These are phyloP conservation scores for Neurospora sp. DNA, from an alignment of 495 filamentous ascomycete species.

Conservation along the genomic window DNA sequence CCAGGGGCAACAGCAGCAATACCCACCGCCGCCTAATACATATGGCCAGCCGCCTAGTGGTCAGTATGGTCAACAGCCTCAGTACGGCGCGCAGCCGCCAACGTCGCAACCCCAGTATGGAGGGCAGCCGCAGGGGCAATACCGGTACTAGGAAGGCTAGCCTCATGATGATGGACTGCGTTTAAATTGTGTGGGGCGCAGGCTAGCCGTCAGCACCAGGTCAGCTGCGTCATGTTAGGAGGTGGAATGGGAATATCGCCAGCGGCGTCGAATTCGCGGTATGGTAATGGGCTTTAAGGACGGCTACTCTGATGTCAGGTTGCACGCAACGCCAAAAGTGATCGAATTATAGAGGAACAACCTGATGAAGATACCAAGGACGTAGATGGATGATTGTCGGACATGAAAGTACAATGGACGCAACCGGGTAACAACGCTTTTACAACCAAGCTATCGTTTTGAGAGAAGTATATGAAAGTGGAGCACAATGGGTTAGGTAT, in stretches of 20 bases:
- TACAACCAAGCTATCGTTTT: neutral
- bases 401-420: neutral
- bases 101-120: neutral
- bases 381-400: neutral
- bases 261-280: neutral
- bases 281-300: neutral
- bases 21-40: neutral
- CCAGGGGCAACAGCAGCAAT: conserved; percentile 6
- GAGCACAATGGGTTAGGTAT: neutral
- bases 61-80: conserved; percentile 9
- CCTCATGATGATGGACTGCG: neutral
- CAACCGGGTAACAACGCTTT: neutral
- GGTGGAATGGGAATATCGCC: neutral
- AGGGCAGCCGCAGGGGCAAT: conserved; percentile 2
- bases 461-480: neutral
- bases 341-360: neutral
- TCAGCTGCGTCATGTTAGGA: neutral
- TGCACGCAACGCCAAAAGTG: neutral
- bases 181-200: neutral
- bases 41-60: conserved; percentile 5
- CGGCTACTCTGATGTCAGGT: neutral
- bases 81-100: conserved; percentile 11
- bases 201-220: neutral
- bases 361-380: neutral
- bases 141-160: neutral